Base-by-base conservation (phyloP, 2,329 filamentous ascomycete species). In the Fusarium poae region DNA sequence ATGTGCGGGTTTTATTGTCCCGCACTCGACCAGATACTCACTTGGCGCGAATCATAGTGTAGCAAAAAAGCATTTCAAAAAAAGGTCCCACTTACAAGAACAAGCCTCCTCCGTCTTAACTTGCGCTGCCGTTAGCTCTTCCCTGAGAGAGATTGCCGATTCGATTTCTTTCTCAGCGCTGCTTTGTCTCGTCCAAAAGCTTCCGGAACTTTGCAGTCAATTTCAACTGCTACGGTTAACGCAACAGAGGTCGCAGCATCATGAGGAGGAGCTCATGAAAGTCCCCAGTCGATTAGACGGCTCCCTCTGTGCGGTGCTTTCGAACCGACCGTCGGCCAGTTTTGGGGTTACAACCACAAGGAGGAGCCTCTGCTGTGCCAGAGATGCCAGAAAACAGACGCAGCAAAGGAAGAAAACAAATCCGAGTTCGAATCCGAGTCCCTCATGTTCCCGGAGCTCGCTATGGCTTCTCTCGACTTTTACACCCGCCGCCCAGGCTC, bases 181-280 rank as follows among this genome's bases (percentile, higher is more conserved):
- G 25, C 8, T 37, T 51, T 65, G 5, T 27, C 18, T 21, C 23
- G 25, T 53, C 40, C 20, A 16, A 39, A 30, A 12, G 20, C 32
- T 23, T 37, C 40, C 51, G 8, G 32, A 35, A 35, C 21, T 8
- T 21, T 51, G n/a, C 23, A 48, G 48, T 35, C 49, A 54, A 53
- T 51, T 9, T 11, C 23, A 27, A 37, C 5, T 40, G 54, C 57
- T 62, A 54, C 67, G 57, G 59, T 58, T 55, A 51, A 66, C 53
- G 55, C 29, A 45, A 65, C 62, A 53, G 49, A 51, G 57, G 62
- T 60, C 68, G 60, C 68, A 69, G 61, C 75, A 82, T 70, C 79
- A 86, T 86, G 84, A 81, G 78, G 81, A 83, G 81, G 80, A 82
- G 79, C 86, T 82, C 84, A 89, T 89, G 86, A 88, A 84, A 85